Evolutionary conservation across 108 stramenopile species (phyloP), one percentile per base, ranked within the genome.

Genomic region (Nitzschia sp.): DNA sequence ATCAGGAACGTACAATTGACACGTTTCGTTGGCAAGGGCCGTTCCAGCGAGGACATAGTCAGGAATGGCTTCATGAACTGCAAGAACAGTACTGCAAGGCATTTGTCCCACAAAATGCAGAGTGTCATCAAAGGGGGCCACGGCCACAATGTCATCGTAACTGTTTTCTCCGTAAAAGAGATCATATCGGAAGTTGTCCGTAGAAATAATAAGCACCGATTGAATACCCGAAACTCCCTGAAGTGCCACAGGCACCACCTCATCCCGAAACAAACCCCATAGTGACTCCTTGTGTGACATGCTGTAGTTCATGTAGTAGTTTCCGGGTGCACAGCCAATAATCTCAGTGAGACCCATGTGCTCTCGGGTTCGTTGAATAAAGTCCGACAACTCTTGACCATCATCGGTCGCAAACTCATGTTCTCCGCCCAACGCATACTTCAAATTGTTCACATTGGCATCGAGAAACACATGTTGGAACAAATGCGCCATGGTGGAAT

Each of bases 121-220:
- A 15, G 78, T 70, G 51, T 88, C 84, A 65, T 91, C 85, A 60
- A 80, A 81, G 10, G 90, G 90, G 0, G 83, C 42, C 34, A 88
- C 79, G 7, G 78, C 74, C 19, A 82, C 61, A 15, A 91, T 43
- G 71, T 91, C 86, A 34, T 59, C 68, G 7, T 41, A 17, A 14
- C 25, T 26, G 11, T 51, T 41, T 14, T 54, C 63, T n/a, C 68
- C 48, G 14, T 62, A 57, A 3, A 39, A 67, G 50, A 80, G 57
- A 38, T 88, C 84, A 70, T 80, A 74, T 29, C 84, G 71, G 15
- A 73, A 64, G 19, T 51, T 38, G 38, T 61, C 81, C 15, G 75
- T 73, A 25, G 46, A 52, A 26, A 73, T 53, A 53, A 73, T 38
- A 51, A 78, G 55, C 41, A 43, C 48, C 40, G 40, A 15, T 71